Evolutionary conservation across 129 eudicot genomes (phyloP).

Genomic region (Sambucus nigra): DNA sequence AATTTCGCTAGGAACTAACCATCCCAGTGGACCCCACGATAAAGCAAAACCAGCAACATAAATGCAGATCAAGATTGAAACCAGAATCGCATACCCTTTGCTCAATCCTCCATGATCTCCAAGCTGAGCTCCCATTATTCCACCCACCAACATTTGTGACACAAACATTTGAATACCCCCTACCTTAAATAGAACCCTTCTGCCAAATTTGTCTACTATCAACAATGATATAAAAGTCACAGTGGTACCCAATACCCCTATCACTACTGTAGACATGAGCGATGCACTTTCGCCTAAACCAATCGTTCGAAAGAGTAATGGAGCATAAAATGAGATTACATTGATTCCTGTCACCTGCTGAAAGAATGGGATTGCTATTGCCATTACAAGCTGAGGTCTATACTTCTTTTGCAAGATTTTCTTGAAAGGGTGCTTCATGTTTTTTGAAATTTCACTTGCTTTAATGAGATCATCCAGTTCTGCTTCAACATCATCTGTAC

Average conservation of each 20-base stretch:
- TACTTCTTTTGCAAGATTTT: conserved; percentile 21
- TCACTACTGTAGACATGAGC: conserved; percentile 31
- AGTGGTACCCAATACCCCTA: conserved; percentile 17
- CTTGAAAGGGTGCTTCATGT: conserved; percentile 17
- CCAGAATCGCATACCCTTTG: conserved; percentile 13
- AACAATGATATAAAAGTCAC: conserved; percentile 24
- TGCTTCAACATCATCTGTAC: conserved; percentile 26
- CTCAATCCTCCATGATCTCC: conserved; percentile 30
- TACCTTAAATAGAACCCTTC: conserved; percentile 18
- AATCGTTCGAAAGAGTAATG: conserved; percentile 33
- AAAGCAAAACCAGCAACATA: conserved; percentile 39
- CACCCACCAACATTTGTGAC: conserved; percentile 20
- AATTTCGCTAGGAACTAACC: conserved; percentile 46
- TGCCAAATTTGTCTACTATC: conserved; percentile 28
- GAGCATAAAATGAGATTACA: conserved; percentile 40
- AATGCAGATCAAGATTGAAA: conserved; percentile 21
- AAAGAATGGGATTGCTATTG: conserved; percentile 47
- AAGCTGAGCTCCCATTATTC: conserved; percentile 20
- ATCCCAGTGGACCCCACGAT: conserved; percentile 64
- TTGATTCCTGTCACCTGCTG: conserved; percentile 57
- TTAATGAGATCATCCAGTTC: conserved; percentile 23
- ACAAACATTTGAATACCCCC: conserved; percentile 31
- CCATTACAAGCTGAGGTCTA: conserved; percentile 48
- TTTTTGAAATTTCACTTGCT: conserved; percentile 17
- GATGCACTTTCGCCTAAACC: conserved; percentile 47